Percentiles rank a stretch among this genome's conserved stretches.
These are phyloP conservation scores for Sporisorium reilianum DNA, from an alignment of 1,284 basidiomycete genomes.

Conservation along the genomic window DNA sequence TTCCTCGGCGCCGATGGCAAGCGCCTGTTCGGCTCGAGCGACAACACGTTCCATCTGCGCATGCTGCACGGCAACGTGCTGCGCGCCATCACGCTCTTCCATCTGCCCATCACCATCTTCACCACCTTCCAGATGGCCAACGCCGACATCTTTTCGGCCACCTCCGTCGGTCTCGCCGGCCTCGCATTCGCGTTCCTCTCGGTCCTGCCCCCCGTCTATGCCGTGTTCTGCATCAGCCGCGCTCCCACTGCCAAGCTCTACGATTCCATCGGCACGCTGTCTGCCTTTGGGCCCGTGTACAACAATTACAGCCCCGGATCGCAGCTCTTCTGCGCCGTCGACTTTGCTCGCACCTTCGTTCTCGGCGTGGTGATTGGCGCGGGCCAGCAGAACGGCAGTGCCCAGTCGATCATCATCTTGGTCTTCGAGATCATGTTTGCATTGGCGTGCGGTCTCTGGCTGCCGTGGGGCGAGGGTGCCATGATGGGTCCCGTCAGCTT, in stretches of 20 bases:
- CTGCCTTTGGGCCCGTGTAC: constrained; percentile 93
- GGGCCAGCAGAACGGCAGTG: constrained; percentile 87
- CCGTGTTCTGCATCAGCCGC: constrained; percentile 80
- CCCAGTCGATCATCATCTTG: constrained; percentile 85
- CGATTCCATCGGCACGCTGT: constrained; percentile 89
- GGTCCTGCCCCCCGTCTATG: constrained; percentile 79
- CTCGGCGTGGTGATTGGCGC: constrained; percentile 86
- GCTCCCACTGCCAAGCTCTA: constrained; percentile 90
- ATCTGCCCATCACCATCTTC: constrained; percentile 91
- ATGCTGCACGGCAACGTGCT: constrained; percentile 84
- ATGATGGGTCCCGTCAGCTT: constrained; percentile 95
- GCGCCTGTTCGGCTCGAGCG: constrained; percentile 38
- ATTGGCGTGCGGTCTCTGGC: constrained; percentile 74
- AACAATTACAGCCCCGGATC: constrained; percentile 93
- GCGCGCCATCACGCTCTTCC: constrained; percentile 88
- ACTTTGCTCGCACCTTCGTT: constrained; percentile 83
- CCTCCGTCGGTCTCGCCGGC: constrained; percentile 77
- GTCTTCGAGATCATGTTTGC: constrained; percentile 70
- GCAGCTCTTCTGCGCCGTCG: constrained; percentile 85
- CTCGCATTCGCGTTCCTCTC: constrained; percentile 84
- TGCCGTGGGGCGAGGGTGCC: constrained; percentile 94
- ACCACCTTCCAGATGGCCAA: constrained; percentile 86
- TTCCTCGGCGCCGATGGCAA: constrained; percentile 31
- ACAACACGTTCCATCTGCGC: constrained; percentile 50
- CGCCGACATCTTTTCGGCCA: constrained; percentile 72